Base-by-base conservation (phyloP, 2,329 filamentous ascomycete species). In the Leptographium lundbergii region DNA sequence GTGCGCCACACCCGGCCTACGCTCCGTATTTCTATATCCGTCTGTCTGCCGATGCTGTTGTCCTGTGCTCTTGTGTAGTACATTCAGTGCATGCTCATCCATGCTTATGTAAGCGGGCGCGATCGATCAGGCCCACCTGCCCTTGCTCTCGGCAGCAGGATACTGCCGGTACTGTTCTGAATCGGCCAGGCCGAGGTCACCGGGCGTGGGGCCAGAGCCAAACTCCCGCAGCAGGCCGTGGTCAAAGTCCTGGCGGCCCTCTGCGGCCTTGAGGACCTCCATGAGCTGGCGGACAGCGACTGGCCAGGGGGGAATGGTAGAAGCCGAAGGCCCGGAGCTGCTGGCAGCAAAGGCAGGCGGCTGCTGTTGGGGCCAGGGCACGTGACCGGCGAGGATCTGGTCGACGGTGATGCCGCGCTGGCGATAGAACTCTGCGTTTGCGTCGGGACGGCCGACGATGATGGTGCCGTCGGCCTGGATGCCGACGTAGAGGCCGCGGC, bases 391-490 rank as follows among this genome's bases (percentile, higher is more conserved):
- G 29, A 65, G 50, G 22, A 65, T 64, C n/a, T 62, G 58, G 1
- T 56, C 57, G 45, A 63, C 62, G 11, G 60, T 57, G 42, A 65
- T 57, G 45, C 61, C 65, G 39, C 60, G 61, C n/a, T 51, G 75
- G 17, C 81, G 80, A 66, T 88, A 90, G 66, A 89, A 89, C 14
- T 80, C 77, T 65, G 85, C 84, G 65, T 89, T 90, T 66, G 88
- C 86, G 65, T 89, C 86, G 0, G 77, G 80, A 42, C 86, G 77
- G 67, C 88, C 86, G 56, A 89, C 85, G 58, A 90, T 77, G n/a
- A 89, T 77, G 0, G 86, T 88, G 24, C 86, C 87, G 65, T 89
- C 86, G n/a, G 88, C 75, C 62, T 87, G 84, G 0, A 88, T 78
- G 3, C 86, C 85, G 4, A 84, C 85, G 64, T 89, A 89, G 61